Base-by-base conservation (phyloP, 164 flowering plant genomes). In the Warburgia ugandensis region DNA sequence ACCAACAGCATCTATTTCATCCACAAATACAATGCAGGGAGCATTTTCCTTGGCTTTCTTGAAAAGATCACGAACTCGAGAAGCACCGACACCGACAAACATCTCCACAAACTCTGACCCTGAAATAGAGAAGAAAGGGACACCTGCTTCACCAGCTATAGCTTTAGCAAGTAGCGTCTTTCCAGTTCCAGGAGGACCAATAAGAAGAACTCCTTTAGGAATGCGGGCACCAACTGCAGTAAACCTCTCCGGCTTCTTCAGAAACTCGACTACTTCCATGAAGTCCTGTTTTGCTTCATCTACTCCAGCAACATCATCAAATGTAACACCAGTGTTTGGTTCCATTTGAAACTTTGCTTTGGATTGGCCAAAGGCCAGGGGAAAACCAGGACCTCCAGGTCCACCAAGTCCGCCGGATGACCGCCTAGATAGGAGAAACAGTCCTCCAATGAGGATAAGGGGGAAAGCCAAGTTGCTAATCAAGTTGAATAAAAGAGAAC, bases 1-100 rank as follows among this genome's bases (percentile, higher is more conserved):
- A 46, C 96, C 96, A 72, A 87, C 96, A 55, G 96, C 96, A 77
- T 84, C 96, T 58, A 87, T 87, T 76, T 87, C 96, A 80, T 87
- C 96, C 59, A 84, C 90, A 70, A 87, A 87, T 0, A 87, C 96
- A 61, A 84, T 84, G 81, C 96, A 87, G 0, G 96, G 96, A 40
- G 96, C 94, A 70, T 87, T 87, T 55, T 84, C 96, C 59, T 87
- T 87, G 43, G 96, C 96, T 65, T 87, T 87, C 77, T 84, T 87
- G 70, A 87, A 87, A 55, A 87, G 89, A 74, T 87, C 96, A 61
- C 96, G 94, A 21, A 87, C 96, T 54, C 96, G 62, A 33, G 94
- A 87, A 9, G 96, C 96, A 70, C 96, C 96, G 55, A 86, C 92
- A 67, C 96, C 96, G 52, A 86, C 92, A 77, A 86, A 86, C 96